Evolutionary conservation across 169 alveolate species (phyloP), one percentile per base, ranked within the genome.

Genomic region (Babesia gibsoni): DNA sequence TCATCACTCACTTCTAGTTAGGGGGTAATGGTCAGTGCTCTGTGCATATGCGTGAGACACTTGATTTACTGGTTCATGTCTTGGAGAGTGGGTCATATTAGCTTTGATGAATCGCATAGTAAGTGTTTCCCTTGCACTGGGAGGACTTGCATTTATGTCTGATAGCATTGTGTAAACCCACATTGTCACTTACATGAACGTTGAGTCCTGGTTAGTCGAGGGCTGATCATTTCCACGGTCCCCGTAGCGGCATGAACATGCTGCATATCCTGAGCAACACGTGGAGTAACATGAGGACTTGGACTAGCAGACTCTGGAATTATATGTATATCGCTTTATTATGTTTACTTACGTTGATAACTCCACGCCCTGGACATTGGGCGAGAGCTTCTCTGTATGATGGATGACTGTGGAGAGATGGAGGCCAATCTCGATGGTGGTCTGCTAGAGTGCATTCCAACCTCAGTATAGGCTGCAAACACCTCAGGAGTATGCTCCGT

Each of bases 121-220:
- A 20, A 61, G 72, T 30, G 72, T 58, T 22, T 61, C 72, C 33
- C 72, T 42, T 1, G 72, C 58, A 33, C 58, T 61, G 25, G 72
- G 72, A 20, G 72, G 72, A 49, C 58, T 61, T n/a, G 58, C 72
- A 12, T 61, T 61, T 23, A 61, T 61, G 35, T 61, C 72, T 61
- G 32, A 8, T 0, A 3, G 0, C 2, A 30, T 9, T 16, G 9
- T 14, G 2, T 23, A 30, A 14, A 6, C 30, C 37, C 4, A 43
- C 9, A 10, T 20, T 2, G 8, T 43, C 1, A 1, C 72, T 30
- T 61, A 61, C 72, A 61, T 1, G 72, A 61, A 0, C 72, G 56
- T 35, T 61, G 72, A 20, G 72, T 61, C 6, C 72, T n/a, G 1
- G 72, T 61, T n/a, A 61, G 33, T 5, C 58, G 37, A 23, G 59